Conservation (phyloP, 176 grass and related monocot species). For the Oryza nivara region DNA sequence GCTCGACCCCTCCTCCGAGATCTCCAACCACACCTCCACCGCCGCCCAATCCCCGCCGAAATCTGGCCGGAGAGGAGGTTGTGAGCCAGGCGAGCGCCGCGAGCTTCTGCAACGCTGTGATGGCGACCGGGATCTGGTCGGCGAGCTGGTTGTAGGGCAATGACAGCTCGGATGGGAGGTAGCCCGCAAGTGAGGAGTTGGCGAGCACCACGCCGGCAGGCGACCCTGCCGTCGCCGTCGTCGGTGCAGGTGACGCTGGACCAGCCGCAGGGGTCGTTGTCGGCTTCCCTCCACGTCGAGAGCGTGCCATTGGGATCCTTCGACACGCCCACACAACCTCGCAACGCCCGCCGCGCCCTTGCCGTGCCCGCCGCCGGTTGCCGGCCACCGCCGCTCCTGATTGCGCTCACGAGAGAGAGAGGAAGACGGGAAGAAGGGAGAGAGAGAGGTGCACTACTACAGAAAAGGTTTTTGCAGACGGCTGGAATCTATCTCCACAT, state of each 20-base stretch:
- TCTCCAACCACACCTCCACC: too few relatives aligned
- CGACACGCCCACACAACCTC: conserved; percentile 27
- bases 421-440: too few relatives aligned
- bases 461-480: too few relatives aligned
- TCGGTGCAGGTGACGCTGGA: conserved; percentile 58
- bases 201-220: conserved; percentile 49
- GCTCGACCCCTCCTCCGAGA: too few relatives aligned
- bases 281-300: conserved; percentile 69
- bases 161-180: conserved; percentile 92
- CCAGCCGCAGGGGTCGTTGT: conserved; percentile 81
- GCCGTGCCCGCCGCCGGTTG: too few relatives aligned
- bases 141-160: conserved; percentile 64
- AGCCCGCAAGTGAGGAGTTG: conserved; percentile 75
- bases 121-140: conserved; percentile 73
- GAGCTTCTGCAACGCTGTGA: conserved; percentile 66
- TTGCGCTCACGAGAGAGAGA: too few relatives aligned
- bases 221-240: conserved; percentile 48
- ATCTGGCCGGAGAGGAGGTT: conserved; percentile 75
- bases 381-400: too few relatives aligned
- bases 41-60: conserved; percentile 53
- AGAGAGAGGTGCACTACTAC: too few relatives aligned
- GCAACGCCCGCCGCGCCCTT: too few relatives aligned
- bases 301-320: conserved; percentile 61
- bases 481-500: too few relatives aligned
- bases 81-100: conserved; percentile 65